These are phyloP conservation scores for Musa troglodytarum DNA, from an alignment of 176 grass and related monocot species.

Conservation along the genomic window DNA sequence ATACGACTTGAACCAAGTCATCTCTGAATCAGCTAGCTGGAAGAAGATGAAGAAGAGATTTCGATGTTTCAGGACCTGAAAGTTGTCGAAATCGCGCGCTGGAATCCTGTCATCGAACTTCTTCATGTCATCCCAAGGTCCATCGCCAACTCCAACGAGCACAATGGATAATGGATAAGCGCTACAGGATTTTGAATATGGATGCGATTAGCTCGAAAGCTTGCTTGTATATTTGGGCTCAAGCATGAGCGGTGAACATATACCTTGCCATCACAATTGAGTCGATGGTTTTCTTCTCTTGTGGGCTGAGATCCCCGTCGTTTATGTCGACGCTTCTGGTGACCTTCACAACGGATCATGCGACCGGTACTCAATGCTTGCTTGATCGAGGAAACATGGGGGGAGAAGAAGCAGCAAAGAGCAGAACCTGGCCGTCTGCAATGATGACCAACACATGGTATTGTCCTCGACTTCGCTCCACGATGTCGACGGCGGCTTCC, in stretches of 20 bases:
- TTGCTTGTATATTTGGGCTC: too few species aligned
- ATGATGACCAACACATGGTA: conserved; percentile 90
- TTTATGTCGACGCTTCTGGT: conserved; percentile 66
- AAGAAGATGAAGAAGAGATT: background rate
- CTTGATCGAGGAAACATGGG: background rate
- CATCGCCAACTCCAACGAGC: conserved; percentile 75
- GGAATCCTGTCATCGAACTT: conserved; percentile 85
- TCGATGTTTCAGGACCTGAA: conserved; percentile 39
- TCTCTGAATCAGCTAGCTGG: too few species aligned
- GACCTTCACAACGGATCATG: conserved; percentile 31
- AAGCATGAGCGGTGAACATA: background rate
- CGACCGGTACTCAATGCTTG: background rate
- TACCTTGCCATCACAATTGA: conserved; percentile 96
- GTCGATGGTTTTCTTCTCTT: conserved; percentile 72
- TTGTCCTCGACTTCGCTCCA: conserved; percentile 64
- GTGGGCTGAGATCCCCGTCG: conserved; percentile 52
- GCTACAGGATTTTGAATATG: conserved; percentile 14
- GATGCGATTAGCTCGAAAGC: background rate
- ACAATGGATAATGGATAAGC: conserved; percentile 76
- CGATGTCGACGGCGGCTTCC: conserved; percentile 77
- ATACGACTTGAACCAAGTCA: background rate
- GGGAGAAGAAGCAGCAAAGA: background rate
- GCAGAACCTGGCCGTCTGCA: conserved; percentile 73
- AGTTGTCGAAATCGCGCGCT: conserved; percentile 78
- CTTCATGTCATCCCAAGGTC: conserved; percentile 88